phyloP scores from a whole-genome alignment of 345 rosid species.

The Gossypium ekmanianum region DNA sequence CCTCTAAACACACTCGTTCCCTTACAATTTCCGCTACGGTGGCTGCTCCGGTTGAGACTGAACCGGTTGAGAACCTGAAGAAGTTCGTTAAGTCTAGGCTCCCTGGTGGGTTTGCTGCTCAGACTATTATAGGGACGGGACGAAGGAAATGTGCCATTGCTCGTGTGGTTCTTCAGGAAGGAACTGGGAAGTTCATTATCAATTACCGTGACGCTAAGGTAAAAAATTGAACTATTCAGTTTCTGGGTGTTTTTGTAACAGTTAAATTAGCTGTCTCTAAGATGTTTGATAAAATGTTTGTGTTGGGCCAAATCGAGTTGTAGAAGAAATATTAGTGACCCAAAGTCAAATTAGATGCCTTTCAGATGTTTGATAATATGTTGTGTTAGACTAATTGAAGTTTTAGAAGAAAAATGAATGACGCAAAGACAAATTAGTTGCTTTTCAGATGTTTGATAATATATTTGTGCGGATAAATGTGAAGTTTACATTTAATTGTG shows the following conservation, averaged over 20 bases:
- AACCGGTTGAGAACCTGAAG: conserved; percentile 42
- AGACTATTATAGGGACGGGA: conserved; percentile 80
- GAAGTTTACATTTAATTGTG: too few relatives aligned
- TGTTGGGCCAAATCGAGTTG: too few relatives aligned
- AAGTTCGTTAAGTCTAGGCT: conserved; percentile 79
- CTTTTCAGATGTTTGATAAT: conserved; percentile 3
- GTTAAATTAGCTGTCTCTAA: background rate
- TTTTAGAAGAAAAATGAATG: too few relatives aligned
- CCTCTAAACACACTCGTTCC: conserved; percentile 28
- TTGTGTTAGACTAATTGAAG: background rate
- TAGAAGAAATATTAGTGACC: background rate
- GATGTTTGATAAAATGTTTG: too few relatives aligned
- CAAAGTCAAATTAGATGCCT: background rate
- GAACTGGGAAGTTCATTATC: conserved; percentile 76
- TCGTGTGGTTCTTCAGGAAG: conserved; percentile 90
- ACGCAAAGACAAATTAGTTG: background rate
- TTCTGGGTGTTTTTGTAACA: background rate
- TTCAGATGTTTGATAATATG: conserved; percentile 11
- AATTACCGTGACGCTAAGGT: conserved; percentile 91
- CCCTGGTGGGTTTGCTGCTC: conserved; percentile 93
- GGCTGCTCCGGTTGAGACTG: conserved; percentile 39
- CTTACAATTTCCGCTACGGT: conserved; percentile 55
- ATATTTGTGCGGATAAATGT: background rate
- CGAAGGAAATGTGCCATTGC: conserved; percentile 90
- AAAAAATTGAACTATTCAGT: too few relatives aligned